Evolutionary conservation across 2,329 filamentous ascomycete genomes (phyloP), one percentile per base, ranked within the genome.

Genomic region (Calycina herbarum): DNA sequence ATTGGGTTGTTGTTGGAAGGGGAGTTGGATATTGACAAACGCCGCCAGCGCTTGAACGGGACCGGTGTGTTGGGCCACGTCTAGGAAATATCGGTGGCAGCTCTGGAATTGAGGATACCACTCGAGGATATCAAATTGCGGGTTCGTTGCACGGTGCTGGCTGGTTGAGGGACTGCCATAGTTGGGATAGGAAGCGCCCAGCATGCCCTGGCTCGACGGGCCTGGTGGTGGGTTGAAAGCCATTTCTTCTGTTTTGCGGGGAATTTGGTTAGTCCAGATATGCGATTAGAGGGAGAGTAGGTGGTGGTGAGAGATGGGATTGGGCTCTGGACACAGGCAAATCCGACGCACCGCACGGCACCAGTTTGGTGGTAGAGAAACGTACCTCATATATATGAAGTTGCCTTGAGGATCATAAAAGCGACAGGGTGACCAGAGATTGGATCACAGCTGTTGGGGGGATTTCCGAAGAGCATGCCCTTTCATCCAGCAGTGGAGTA

Each of bases 51-150:
- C 92, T 79, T 97, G 94, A 15, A 97, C 92, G 10, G 89, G 86
- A 20, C 84, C 85, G 69, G 88, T 90, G 77, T 96, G 89, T 77
- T 98, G 94, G 6, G 93, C 93, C 75, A 94, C 89, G 73, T 97
- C 92, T 74, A 98, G 82, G 76, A 98, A 99, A 80, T 94, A 97
- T 65, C 87, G 87, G 71, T 94, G 88, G 79, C 95, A 99, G 70
- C 88, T 93, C 78, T 95, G 90, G 77, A 96, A 96, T 66, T 91
- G 90, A 10, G 92, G 91, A 77, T 96, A 91, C 95, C 95, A 98
- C 67, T 93, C 91, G 76, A 97, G 90, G 69, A 97, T 91, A 77
- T 94, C 91, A 78, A 94, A 89, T 3, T 66, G 60, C 1, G 69
- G 68, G 24, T 67, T 66, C 24, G 58, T 65, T 45, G 61, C 57